Evolutionary conservation across 257 asterid species (phyloP), one percentile per base, ranked within the genome.

Genomic region (Solanum peruvianum): DNA sequence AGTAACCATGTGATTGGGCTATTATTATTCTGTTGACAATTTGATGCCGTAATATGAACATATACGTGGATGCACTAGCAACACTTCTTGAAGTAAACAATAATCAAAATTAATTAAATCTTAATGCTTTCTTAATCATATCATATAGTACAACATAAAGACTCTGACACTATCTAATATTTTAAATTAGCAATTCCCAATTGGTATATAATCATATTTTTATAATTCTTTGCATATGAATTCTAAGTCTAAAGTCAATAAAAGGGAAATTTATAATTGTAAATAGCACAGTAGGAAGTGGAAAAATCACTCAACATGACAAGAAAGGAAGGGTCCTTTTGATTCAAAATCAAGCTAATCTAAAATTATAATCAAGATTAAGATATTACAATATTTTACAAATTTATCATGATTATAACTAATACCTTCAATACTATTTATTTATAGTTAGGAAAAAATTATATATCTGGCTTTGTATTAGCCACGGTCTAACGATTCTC

Each of bases 31-130:
- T 62, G 39, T 73, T 37, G 49, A 86, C 85, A 5, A 80, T 75
- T 18, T 70, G 82, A 71, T 80, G 88, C 75, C 87, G 88, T 39
- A 87, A 56, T 86, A 66, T 88, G 85, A 83, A 87, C 41, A 37
- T 35, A 16, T 56, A 92, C 93, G 92, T 89, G 93, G 92, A 86
- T 60, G 18, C 44, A 81, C 72, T 88, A 47, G 52, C 45, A 78
- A 87, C 91, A 83, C 90, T 86, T 60, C 82, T 58, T 78, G 35
- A 89, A 71, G 83, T 83, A 15, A 25, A 42, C 23, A 89, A 77
- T 77, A 45, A 85, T 87, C 47, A 77, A 25, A 83, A 84, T 27
- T 83, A 72, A 66, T 37, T 86, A 70, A 88, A 35, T 39, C 41
- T 35, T 73, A 66, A 70, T 52, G 67, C 42, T 62, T 90, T 87